A percentile compares a stretch with the other conserved stretches of the same genome.
These are phyloP conservation scores for Globisporangium okanoganense DNA, from an alignment of 352 stramenopile genomes.

Conservation along the genomic window DNA sequence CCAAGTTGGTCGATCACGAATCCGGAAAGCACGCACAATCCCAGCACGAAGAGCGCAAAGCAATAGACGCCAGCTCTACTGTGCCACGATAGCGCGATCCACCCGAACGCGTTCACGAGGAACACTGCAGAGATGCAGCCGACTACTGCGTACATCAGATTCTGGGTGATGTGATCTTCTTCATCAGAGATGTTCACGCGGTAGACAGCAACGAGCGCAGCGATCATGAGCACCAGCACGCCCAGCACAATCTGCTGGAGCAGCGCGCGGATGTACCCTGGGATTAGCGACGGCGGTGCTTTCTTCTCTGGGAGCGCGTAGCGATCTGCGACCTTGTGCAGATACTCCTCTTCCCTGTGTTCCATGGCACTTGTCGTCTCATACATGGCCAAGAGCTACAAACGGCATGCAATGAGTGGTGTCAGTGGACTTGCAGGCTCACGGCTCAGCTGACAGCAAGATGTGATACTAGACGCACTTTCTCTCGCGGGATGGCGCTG, in stretches of 20 bases:
- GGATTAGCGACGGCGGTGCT: conserved; percentile 18
- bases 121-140: conserved; percentile 7
- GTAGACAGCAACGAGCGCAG: conserved; percentile 16
- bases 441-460: neutral
- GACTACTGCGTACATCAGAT: conserved; percentile 6
- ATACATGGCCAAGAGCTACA: conserved; percentile 43
- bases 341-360: conserved; percentile 45
- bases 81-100: conserved; percentile 12
- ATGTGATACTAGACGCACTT: conserved; percentile 21
- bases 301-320: conserved; percentile 18
- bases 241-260: conserved; percentile 25
- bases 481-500: conserved; percentile 32
- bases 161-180: neutral
- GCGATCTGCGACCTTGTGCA: conserved; percentile 33
- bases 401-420: neutral
- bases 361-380: conserved; percentile 44
- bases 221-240: conserved; percentile 19
- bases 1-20: conserved; percentile 27
- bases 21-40: conserved; percentile 9
- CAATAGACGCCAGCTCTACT: conserved; percentile 18
- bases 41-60: conserved; percentile 15
- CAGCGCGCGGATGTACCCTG: conserved; percentile 11
- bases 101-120: conserved; percentile 22
- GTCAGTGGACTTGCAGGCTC: neutral
- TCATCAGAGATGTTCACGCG: conserved; percentile 1